Conservation (phyloP, 108 stramenopile genomes). For the Heterococcus sp. region DNA sequence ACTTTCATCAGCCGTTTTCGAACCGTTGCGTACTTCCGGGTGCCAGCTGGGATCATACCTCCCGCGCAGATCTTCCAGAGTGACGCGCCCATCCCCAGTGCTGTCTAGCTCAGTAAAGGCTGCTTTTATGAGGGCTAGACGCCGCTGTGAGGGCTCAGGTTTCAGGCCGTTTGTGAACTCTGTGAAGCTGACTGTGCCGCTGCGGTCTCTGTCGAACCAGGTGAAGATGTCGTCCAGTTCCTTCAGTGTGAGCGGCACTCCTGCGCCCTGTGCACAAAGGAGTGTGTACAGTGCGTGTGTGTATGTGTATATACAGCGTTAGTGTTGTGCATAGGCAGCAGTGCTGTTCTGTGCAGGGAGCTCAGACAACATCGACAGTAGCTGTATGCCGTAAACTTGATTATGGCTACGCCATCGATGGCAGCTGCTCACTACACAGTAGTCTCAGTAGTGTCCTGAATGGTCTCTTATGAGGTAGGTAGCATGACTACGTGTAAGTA, state of each 20-base stretch:
- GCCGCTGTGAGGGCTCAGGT: background rate
- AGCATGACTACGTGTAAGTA: too few species aligned
- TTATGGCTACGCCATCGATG: too few species aligned
- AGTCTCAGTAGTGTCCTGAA: too few species aligned
- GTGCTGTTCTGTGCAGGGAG: too few species aligned
- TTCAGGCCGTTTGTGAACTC: constrained; percentile 42
- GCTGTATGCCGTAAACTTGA: too few species aligned
- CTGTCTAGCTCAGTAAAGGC: background rate
- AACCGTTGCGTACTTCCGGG: background rate
- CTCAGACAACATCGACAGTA: too few species aligned
- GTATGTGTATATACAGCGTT: background rate
- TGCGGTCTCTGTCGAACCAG: constrained; percentile 50
- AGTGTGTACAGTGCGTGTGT: background rate
- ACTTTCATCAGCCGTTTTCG: constrained; percentile 30
- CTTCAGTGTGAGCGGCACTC: constrained; percentile 5
- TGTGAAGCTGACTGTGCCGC: constrained; percentile 34
- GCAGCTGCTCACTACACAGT: too few species aligned
- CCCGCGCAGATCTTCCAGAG: background rate
- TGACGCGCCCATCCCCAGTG: background rate
- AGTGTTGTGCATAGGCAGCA: too few species aligned
- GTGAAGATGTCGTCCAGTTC: constrained; percentile 34
- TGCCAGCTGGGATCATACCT: background rate
- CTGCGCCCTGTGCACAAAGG: background rate
- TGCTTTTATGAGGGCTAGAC: background rate
- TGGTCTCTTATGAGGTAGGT: too few species aligned